Evolutionary conservation across 208 protist genomes (phyloP).

Genomic region (Leishmania tarentolae): DNA sequence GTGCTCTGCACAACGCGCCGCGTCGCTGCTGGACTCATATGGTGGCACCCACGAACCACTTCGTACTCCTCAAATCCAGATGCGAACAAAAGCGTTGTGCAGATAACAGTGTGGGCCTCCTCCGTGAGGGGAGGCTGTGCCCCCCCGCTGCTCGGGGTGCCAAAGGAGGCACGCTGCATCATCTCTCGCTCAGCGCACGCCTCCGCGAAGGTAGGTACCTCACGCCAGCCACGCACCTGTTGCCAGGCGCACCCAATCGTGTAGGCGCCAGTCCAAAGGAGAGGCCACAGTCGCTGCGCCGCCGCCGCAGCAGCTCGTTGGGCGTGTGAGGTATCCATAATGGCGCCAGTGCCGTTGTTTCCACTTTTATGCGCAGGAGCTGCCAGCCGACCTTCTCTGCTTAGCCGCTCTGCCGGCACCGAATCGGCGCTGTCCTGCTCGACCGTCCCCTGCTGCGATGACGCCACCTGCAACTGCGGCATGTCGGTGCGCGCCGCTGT

Average conservation of each 20-base stretch:
- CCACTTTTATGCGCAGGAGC: constrained; percentile 18
- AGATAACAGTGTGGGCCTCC: constrained; percentile 28
- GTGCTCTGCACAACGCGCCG: constrained; percentile 57
- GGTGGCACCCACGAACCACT: constrained; percentile 30
- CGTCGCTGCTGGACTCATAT: constrained; percentile 60
- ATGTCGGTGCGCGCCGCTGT: not conserved
- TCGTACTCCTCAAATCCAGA: constrained; percentile 80
- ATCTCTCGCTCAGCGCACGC: constrained; percentile 8
- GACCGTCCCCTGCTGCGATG: not conserved
- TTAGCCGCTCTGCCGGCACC: not conserved
- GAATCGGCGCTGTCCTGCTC: not conserved
- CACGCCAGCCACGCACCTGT: constrained; percentile 35
- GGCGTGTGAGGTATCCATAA: constrained; percentile 20
- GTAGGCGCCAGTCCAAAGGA: constrained; percentile 67
- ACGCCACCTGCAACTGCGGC: not conserved
- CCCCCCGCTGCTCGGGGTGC: not conserved
- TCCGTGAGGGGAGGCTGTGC: not conserved
- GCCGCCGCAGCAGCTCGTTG: constrained; percentile 27
- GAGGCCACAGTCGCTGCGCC: constrained; percentile 52
- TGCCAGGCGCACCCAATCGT: constrained; percentile 75
- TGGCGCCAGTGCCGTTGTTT: constrained; percentile 12
- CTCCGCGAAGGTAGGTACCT: constrained; percentile 27
- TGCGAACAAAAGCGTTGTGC: constrained; percentile 69
- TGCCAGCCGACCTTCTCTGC: not conserved
- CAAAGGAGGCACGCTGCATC: not conserved